Base-by-base conservation (phyloP, 2,329 filamentous ascomycete species). In the Alternaria arbusti region DNA sequence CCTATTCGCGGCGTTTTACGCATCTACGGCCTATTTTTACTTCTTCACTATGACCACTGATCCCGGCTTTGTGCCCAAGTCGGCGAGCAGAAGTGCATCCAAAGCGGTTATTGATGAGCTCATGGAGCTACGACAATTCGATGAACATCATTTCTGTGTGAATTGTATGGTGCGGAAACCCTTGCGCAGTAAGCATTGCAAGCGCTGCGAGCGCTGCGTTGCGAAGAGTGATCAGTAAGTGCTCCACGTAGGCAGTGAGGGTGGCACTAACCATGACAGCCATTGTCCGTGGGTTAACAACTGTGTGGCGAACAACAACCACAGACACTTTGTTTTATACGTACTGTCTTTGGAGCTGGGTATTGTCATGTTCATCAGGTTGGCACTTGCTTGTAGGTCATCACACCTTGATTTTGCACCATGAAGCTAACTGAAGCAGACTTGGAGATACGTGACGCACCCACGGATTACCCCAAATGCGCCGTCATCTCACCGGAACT, bases 281-380 rank as follows among this genome's bases (percentile, higher is more conserved):
- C 96, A 99, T 78, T 99, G 96, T 75, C 96, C 96, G 0, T 99
- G 96, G 96, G 92, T 98, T 23, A 92, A 97, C 82, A 98, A 97
- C 80, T 99, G 96, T 74, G 88, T 99, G 45, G 96, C 93, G 46
- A 88, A 96, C 67, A 98, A 98, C 83, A 99, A 98, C 79, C 92
- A 98, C 75, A 90, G 96, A 13, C 94, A 97, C 72, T 99, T 99
- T 80, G 91, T 97, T 74, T 83, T 97, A 54, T 99, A 98, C 78
- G 87, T 99, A 17, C 82, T 96, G 45, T 89, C 82, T 73, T 83
- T 99, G 66, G 91, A 93, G 58, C 67, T 91, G 15, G 93, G 93
- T 28, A 91, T 98, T 36, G 68, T 92, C 3, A 73, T 88, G 2
- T 90, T 94, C 69, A 87, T 97, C 69, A 88, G 87, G 78, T 78